Evolutionary conservation across 108 stramenopile genomes (phyloP), one percentile per base, ranked within the genome.

Genomic region (Parietichytrium sp.): DNA sequence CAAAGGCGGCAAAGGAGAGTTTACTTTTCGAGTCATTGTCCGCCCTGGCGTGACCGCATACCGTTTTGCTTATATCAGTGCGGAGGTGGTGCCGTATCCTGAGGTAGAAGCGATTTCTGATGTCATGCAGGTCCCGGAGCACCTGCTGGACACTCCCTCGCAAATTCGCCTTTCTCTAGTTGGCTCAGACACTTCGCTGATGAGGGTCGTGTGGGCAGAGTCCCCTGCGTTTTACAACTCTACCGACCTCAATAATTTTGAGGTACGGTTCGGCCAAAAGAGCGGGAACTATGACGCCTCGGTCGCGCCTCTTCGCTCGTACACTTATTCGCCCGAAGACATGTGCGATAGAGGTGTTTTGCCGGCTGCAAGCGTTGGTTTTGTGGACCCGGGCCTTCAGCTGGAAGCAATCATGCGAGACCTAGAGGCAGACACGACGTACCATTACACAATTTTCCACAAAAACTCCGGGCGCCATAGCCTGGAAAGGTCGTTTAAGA

Each of bases 161-260:
- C 61, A 72, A 2, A 42, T 72, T n/a, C 61, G 61, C 42, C 38
- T 72, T 27, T 72, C 61, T 20, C 61, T 45, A 27, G 61, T 72
- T 42, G 61, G 36, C 42, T 33, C 36, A 10, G 61, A 72, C 3
- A 16, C 38, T 2, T 72, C 20, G 29, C 38, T 42, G n/a, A n/a
- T 72, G 15, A 33, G 61, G 38, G 36, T 72, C 45, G 20, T 72
- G 10, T 72, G 61, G 61, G 33, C 61, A 33, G 61, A 45, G 0
- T 16, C 61, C n/a, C 61, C 61, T 25, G 29, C 33, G 20, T n/a
- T 72, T 25, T 33, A 16, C 10, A 33, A 72, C n/a, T n/a, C n/a
- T n/a, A n/a, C n/a, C n/a, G n/a, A n/a, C n/a, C n/a, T n/a, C n/a
- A n/a, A n/a, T n/a, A n/a, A n/a, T n/a, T n/a, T n/a, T n/a, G n/a